Percentiles rank a stretch among this genome's conserved stretches.
Evolutionary conservation across 2,329 filamentous ascomycete species (phyloP).

Genomic region (Ciborinia camelliae): DNA sequence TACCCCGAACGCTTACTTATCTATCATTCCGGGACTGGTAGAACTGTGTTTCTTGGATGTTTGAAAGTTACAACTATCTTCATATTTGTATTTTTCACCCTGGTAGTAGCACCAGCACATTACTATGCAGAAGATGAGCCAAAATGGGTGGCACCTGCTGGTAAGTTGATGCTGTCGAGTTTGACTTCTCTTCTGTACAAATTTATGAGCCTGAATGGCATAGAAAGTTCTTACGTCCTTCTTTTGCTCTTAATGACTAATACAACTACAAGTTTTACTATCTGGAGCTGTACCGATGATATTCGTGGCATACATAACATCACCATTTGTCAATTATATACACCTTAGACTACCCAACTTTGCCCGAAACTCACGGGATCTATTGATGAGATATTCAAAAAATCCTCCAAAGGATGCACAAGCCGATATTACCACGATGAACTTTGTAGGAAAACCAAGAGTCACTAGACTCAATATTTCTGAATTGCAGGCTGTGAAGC

Average conservation of each 20-base stretch:
- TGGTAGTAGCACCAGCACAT: conserved; percentile 53
- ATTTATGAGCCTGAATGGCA: background rate
- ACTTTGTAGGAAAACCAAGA: conserved; percentile 40
- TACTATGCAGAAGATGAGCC: conserved; percentile 31
- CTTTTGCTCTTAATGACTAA: conserved; percentile 5
- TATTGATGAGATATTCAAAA: conserved; percentile 52
- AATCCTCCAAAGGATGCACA: conserved; percentile 43
- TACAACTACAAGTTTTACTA: conserved; percentile 47
- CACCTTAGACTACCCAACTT: conserved; percentile 64
- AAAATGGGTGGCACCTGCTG: conserved; percentile 30
- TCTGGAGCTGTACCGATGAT: conserved; percentile 63
- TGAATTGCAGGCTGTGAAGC: conserved; percentile 31
- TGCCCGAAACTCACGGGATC: conserved; percentile 58
- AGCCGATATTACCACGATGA: conserved; percentile 42
- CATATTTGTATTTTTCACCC: conserved; percentile 61
- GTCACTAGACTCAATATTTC: conserved; percentile 31
- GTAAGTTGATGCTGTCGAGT: conserved; percentile 24
- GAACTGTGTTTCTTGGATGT: conserved; percentile 65
- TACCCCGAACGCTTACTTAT: conserved; percentile 62
- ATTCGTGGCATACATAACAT: conserved; percentile 60
- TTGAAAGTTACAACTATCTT: conserved; percentile 70
- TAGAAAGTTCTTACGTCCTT: too few species aligned
- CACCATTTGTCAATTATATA: conserved; percentile 70
- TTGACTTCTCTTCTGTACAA: background rate
- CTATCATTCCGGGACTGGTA: conserved; percentile 69